Evolutionary conservation across 306 rosid genomes (phyloP).

Genomic region (Castanopsis chinensis): DNA sequence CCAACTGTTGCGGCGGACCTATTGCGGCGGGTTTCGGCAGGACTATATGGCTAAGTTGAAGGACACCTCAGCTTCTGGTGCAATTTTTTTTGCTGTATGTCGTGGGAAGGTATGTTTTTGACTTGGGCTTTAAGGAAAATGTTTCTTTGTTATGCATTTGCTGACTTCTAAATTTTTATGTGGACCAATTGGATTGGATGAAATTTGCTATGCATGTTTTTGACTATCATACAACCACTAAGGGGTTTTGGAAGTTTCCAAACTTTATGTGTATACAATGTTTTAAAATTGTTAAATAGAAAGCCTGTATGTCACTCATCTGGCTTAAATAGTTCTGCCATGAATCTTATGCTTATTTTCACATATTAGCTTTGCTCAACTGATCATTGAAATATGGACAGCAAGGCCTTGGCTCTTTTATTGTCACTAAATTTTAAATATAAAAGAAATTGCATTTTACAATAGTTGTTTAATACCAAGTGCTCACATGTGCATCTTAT

Average conservation of each 20-base stretch:
- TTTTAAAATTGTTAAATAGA: background rate
- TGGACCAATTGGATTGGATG: background rate
- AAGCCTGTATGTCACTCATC: background rate
- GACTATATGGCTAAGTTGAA: conserved; percentile 82
- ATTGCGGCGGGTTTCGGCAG: conserved; percentile 64
- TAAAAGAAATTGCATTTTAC: background rate
- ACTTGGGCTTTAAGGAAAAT: conserved; percentile 9
- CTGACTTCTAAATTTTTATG: conserved; percentile 10
- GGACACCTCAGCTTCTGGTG: conserved; percentile 82
- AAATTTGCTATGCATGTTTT: background rate
- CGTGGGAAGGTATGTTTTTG: conserved; percentile 81
- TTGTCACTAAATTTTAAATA: background rate
- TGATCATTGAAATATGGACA: background rate
- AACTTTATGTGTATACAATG: background rate
- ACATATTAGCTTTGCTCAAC: conserved; percentile 19
- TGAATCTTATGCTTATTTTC: conserved; percentile 2
- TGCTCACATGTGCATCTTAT: conserved; percentile 11
- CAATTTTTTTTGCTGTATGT: conserved; percentile 91
- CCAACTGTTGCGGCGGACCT: too few relatives aligned
- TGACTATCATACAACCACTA: background rate
- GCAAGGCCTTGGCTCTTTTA: background rate
- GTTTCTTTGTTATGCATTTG: conserved; percentile 9
- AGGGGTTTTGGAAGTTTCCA: background rate
- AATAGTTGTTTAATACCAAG: background rate
- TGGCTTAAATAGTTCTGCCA: conserved; percentile 9